phyloP scores from a whole-genome alignment of 1,139 yeast species.

The Magnusiomyces ingens region DNA sequence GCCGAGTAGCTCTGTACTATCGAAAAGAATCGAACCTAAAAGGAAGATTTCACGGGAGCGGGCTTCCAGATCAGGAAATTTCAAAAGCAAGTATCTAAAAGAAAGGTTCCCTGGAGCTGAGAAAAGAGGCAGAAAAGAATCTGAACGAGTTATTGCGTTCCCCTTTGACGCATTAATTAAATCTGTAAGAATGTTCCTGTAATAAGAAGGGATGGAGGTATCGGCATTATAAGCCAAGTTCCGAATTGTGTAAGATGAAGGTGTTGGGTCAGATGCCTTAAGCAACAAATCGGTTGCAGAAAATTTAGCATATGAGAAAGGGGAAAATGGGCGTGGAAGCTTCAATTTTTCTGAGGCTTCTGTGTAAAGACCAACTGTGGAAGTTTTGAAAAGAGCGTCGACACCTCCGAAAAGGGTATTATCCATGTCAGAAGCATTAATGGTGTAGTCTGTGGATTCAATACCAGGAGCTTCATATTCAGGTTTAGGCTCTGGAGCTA shows the following conservation, averaged over 20 bases:
- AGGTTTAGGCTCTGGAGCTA: neutral
- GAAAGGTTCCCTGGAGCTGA: slow-evolving; percentile 17
- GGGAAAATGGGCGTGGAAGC: slow-evolving; percentile 20
- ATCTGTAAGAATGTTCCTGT: neutral
- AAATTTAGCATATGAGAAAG: slow-evolving; percentile 22
- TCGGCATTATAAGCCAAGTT: neutral
- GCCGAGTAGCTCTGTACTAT: slow-evolving; percentile 32
- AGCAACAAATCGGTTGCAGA: slow-evolving; percentile 16
- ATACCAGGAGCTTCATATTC: neutral
- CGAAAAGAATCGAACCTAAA: slow-evolving; percentile 55
- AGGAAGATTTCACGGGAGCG: slow-evolving; percentile 36
- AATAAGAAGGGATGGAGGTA: neutral
- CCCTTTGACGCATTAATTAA: neutral
- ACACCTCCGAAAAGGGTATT: slow-evolving; percentile 48
- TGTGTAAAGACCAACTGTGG: slow-evolving; percentile 19
- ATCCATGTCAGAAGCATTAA: slow-evolving; percentile 38
- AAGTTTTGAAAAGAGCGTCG: slow-evolving; percentile 18
- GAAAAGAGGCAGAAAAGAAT: slow-evolving; percentile 20
- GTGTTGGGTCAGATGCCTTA: neutral
- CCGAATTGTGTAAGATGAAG: slow-evolving; percentile 2
- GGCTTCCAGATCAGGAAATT: slow-evolving; percentile 7
- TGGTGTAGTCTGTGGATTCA: neutral
- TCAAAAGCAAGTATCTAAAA: slow-evolving; percentile 16
- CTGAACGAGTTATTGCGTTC: slow-evolving; percentile 9
- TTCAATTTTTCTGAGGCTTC: slow-evolving; percentile 23